Evolutionary conservation across 75 land plant genomes (phyloP).

Genomic region (Sequoia sempervirens): DNA sequence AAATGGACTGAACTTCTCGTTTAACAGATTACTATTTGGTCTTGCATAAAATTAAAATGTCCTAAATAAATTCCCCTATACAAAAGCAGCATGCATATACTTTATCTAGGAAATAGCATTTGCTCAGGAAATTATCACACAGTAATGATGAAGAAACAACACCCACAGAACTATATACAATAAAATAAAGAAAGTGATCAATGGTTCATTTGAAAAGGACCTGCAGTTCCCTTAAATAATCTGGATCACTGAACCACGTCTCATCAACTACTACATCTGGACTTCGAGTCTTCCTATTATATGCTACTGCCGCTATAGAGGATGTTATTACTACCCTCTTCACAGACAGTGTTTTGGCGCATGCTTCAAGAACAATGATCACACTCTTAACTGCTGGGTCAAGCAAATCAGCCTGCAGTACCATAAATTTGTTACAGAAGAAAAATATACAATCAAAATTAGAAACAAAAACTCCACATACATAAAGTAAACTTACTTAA

Average conservation of each 20-base stretch:
- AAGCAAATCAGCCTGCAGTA: conserved; percentile 63
- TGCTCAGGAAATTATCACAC: neutral
- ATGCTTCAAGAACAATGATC: conserved; percentile 73
- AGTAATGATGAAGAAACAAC: neutral
- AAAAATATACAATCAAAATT: neutral
- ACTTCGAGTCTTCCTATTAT: conserved; percentile 33
- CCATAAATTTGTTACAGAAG: neutral
- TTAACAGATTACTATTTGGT: neutral
- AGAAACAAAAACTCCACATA: neutral
- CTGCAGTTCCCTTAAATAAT: conserved; percentile 43
- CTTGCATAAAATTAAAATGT: neutral
- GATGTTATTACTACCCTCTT: conserved; percentile 82
- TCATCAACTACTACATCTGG: conserved; percentile 78
- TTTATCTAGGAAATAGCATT: neutral
- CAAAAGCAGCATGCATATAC: neutral
- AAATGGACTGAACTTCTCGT: neutral
- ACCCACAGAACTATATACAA: neutral
- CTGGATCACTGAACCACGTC: conserved; percentile 62
- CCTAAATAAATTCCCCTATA: neutral
- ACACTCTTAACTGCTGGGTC: conserved; percentile 89
- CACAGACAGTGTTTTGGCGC: conserved; percentile 42
- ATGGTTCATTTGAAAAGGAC: conserved; percentile 19
- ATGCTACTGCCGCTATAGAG: conserved; percentile 71
- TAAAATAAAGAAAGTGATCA: conserved; percentile 3
- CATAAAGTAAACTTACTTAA: neutral